Conservation (phyloP, 768 basidiomycete genomes). For the Boletus coccyginus region DNA sequence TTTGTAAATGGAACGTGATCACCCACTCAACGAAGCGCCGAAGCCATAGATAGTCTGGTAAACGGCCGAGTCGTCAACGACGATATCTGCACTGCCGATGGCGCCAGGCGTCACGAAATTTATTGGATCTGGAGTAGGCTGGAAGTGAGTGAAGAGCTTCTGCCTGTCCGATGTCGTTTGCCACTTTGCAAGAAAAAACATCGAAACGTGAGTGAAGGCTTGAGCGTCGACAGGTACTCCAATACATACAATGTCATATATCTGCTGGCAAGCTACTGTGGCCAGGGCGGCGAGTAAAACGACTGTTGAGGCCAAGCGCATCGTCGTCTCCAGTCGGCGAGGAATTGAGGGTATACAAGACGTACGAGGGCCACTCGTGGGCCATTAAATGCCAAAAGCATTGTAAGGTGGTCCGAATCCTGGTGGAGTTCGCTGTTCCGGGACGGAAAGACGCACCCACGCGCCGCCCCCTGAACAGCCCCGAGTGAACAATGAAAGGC, state of each 20-base stretch:
- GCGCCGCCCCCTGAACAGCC: background rate
- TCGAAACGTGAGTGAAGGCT: background rate
- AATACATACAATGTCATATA: constrained; percentile 49
- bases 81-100: constrained; percentile 60
- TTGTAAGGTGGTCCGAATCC: constrained; percentile 3
- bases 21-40: constrained; percentile 61
- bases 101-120: constrained; percentile 44
- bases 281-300: constrained; percentile 19
- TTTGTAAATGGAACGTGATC: background rate
- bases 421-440: background rate
- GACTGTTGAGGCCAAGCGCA: constrained; percentile 17
- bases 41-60: constrained; percentile 68
- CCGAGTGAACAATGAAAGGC: background rate
- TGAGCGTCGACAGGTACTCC: background rate
- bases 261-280: constrained; percentile 44
- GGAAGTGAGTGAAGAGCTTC: constrained; percentile 31
- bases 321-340: constrained; percentile 1
- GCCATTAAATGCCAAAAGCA: constrained; percentile 17
- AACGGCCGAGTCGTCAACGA: constrained; percentile 49
- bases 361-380: background rate
- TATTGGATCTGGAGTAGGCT: constrained; percentile 29
- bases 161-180: constrained; percentile 45
- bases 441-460: background rate
- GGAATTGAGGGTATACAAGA: constrained; percentile 2
- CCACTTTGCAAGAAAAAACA: constrained; percentile 39